Evolutionary conservation across 805 yeast genomes (phyloP).

Genomic region (Cyberlindnera xylosilytica): DNA sequence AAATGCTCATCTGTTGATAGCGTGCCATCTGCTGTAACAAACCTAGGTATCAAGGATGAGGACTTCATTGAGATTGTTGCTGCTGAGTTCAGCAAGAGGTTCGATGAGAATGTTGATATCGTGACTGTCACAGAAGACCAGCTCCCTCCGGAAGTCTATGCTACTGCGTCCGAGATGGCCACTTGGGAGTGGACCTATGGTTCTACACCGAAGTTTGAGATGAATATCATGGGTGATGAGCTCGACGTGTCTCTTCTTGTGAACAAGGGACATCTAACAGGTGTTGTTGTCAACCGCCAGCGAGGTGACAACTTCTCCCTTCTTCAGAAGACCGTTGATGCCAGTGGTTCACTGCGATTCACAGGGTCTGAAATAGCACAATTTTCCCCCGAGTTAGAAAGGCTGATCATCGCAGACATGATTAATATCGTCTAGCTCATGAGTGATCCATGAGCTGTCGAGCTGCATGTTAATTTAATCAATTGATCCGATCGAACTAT

Average conservation of each 20-base stretch:
- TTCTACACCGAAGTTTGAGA: conserved; percentile 69
- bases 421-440: too few relatives aligned
- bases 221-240: conserved; percentile 38
- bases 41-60: conserved; percentile 45
- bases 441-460: too few relatives aligned
- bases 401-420: too few relatives aligned
- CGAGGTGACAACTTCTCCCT: conserved; percentile 29
- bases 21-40: conserved; percentile 76
- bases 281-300: conserved; percentile 22
- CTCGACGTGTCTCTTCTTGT: conserved; percentile 40
- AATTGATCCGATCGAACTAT: too few relatives aligned
- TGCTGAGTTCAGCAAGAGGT: conserved; percentile 29
- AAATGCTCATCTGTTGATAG: conserved; percentile 57
- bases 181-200: conserved; percentile 78
- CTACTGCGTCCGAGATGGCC: conserved; percentile 40
- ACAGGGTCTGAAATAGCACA: too few relatives aligned
- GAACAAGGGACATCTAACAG: conserved; percentile 43
- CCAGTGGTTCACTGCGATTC: too few relatives aligned
- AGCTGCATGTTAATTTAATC: too few relatives aligned
- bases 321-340: too few relatives aligned
- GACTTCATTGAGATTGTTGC: conserved; percentile 41
- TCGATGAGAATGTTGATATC: conserved; percentile 24
- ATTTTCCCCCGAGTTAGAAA: too few relatives aligned
- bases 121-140: conserved; percentile 28
- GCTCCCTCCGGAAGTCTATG: conserved; percentile 36